A percentile compares a stretch with the other conserved stretches of the same genome.
phyloP scores from a whole-genome alignment of 2,329 filamentous ascomycete genomes.

The Daldinia sp. region DNA sequence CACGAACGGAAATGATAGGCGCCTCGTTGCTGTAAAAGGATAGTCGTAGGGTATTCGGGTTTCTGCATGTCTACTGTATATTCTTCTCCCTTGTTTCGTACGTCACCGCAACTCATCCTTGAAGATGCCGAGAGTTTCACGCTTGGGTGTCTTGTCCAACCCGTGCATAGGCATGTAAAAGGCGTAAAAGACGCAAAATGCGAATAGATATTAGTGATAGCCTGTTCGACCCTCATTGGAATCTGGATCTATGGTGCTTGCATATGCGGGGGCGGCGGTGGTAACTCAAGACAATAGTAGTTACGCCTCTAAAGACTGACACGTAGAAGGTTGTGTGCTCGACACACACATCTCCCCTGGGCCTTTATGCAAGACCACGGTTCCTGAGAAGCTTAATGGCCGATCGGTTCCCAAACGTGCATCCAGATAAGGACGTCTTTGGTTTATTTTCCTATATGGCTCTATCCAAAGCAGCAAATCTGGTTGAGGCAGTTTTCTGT shows the following conservation, averaged over 20 bases:
- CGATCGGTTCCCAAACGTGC: slow-evolving; percentile 28
- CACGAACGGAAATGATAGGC: slow-evolving; percentile 31
- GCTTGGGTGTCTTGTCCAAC: slow-evolving; percentile 9
- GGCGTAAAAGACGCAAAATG: slow-evolving; percentile 27
- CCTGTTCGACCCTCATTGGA: slow-evolving; percentile 32
- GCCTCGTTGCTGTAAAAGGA: slow-evolving; percentile 9
- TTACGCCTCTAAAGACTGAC: slow-evolving; percentile 44
- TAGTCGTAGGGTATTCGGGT: slow-evolving; percentile 28
- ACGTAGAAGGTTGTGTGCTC: slow-evolving; percentile 45
- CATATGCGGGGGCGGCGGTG: slow-evolving; percentile 34
- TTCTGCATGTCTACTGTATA: slow-evolving; percentile 4
- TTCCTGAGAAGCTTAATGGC: slow-evolving; percentile 39
- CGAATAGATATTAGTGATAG: slow-evolving; percentile 28
- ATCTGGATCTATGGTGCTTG: slow-evolving; percentile 35
- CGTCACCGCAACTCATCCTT: slow-evolving; percentile 26
- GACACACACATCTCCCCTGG: slow-evolving; percentile 35
- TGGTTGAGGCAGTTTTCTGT: slow-evolving; percentile 15
- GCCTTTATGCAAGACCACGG: slow-evolving; percentile 38
- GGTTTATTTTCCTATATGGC: slow-evolving; percentile 22
- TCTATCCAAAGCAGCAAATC: slow-evolving; percentile 8
- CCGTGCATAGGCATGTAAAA: neutral
- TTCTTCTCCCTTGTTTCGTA: slow-evolving; percentile 10
- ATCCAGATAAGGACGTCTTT: slow-evolving; percentile 28
- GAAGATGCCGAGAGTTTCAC: slow-evolving; percentile 20
- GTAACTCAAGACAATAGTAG: slow-evolving; percentile 34